Base-by-base conservation (phyloP, 768 basidiomycete genomes). In the Tricholoma flavovirens region DNA sequence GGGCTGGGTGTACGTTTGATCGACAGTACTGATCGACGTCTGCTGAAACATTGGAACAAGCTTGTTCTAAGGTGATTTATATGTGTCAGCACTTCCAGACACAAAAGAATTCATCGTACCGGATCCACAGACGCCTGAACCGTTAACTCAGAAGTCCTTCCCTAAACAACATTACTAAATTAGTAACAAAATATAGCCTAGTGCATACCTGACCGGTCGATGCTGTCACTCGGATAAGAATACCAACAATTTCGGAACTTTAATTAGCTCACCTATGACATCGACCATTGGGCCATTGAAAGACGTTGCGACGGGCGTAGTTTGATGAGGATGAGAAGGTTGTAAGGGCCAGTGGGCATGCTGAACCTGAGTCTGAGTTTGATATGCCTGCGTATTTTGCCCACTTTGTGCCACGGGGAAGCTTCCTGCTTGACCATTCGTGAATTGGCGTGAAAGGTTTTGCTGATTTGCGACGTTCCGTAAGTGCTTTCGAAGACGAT, bases 401-500 rank as follows among this genome's bases (percentile, higher is more conserved):
- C 40, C 40, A 21, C 21, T 21, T 11, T 45, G 22, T 24, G 22
- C 21, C 22, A 17, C 5, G n/a, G 26, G 10, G 29, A 17, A 15
- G n/a, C 29, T 30, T 6, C n/a, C 29, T 30, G 26, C 24, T 49
- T 49, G 46, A 15, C n/a, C n/a, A 15, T 29, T 49, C 15, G 26
- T 30, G 8, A 17, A 15, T 17, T 30, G 46, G 29, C 29, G 46
- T 17, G 46, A 17, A 17, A 9, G 10, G 17, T 4, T n/a, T 15
- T 43, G 24, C 9, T 38, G 32, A 15, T 2, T 45, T 24, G 43
- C 4, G 8, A 19, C 17, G 19, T 11, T 17, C 24, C 40, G 38
- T 21, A 58, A 57, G 26, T 55, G 49, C n/a, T 40, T 42, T 9
- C 64, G 59, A 59, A 68, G 60, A 5, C 56, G 49, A 4, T 46